Evolutionary conservation across 768 basidiomycete species (phyloP).

Genomic region (Rhizopogon vesiculosus): DNA sequence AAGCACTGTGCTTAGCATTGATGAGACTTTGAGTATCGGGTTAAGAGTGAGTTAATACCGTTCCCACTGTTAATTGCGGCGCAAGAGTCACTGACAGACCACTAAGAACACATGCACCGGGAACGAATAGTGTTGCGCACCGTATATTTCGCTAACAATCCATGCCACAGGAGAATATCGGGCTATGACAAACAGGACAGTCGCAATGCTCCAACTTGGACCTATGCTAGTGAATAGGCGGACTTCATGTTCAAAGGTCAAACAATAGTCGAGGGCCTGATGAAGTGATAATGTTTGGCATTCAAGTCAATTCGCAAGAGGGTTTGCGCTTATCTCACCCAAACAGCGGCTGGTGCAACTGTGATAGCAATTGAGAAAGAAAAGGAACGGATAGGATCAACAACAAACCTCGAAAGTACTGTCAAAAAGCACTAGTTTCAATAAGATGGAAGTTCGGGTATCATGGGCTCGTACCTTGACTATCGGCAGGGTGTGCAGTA

Average conservation of each 20-base stretch:
- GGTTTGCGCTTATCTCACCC: background rate
- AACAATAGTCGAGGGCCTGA: constrained; percentile 3
- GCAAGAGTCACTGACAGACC: background rate
- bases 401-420: constrained; percentile 4
- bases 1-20: background rate
- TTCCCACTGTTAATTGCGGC: background rate
- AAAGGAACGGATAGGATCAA: background rate
- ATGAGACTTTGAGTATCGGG: no score
- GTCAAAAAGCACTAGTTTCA: background rate
- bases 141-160: background rate
- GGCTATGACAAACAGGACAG: constrained; percentile 2
- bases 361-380: background rate
- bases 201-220: background rate
- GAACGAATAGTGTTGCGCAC: background rate
- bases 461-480: no score
- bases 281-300: background rate
- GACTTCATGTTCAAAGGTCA: constrained; percentile 5
- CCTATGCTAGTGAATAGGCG: background rate
- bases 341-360: constrained; percentile 2
- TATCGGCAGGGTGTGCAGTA: no score
- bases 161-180: constrained; percentile 5
- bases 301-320: no score
- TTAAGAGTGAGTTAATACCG: background rate
- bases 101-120: background rate
- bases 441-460: no score